These are phyloP conservation scores for Pseudogymnoascus sp. DNA, from an alignment of 2,329 filamentous ascomycete genomes.

Conservation along the genomic window DNA sequence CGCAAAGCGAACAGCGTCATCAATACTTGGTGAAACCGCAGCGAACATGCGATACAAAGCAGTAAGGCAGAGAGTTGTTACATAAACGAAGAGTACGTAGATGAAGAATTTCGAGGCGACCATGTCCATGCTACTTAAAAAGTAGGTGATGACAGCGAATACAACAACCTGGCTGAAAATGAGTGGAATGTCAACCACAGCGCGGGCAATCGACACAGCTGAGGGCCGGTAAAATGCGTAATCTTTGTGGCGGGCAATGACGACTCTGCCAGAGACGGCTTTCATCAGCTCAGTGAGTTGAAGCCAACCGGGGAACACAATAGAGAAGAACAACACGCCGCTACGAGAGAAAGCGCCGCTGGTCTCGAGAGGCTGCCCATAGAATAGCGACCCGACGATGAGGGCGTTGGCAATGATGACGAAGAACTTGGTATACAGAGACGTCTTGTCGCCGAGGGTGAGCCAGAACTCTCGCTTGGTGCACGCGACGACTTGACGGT, in stretches of 20 bases:
- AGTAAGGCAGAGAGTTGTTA: conserved; percentile 48
- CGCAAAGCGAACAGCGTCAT: conserved; percentile 50
- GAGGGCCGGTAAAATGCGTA: conserved; percentile 52
- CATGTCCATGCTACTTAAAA: conserved; percentile 50
- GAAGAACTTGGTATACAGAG: conserved; percentile 32
- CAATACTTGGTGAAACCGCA: conserved; percentile 47
- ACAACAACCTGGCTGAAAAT: conserved; percentile 47
- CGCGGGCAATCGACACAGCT: conserved; percentile 49
- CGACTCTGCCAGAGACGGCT: conserved; percentile 52
- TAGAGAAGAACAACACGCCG: conserved; percentile 55
- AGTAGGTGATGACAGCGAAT: conserved; percentile 54
- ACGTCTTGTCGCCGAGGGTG: conserved; percentile 54
- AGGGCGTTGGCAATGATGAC: conserved; percentile 53
- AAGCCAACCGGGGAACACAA: conserved; percentile 54
- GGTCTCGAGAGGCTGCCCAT: conserved; percentile 49
- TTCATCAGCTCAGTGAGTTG: conserved; percentile 59
- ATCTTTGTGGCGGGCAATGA: conserved; percentile 49
- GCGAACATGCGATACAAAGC: conserved; percentile 49
- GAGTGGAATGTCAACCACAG: conserved; percentile 46
- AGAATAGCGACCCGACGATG: conserved; percentile 59
- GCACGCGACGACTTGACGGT: conserved; percentile 47
- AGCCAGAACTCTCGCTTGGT: conserved; percentile 56
- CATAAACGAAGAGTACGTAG: conserved; percentile 46
- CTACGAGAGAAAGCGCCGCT: conserved; percentile 55
- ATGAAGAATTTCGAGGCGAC: conserved; percentile 52